These are phyloP conservation scores for Adansonia madagascariensis DNA, from an alignment of 441 rosid species.

Conservation along the genomic window DNA sequence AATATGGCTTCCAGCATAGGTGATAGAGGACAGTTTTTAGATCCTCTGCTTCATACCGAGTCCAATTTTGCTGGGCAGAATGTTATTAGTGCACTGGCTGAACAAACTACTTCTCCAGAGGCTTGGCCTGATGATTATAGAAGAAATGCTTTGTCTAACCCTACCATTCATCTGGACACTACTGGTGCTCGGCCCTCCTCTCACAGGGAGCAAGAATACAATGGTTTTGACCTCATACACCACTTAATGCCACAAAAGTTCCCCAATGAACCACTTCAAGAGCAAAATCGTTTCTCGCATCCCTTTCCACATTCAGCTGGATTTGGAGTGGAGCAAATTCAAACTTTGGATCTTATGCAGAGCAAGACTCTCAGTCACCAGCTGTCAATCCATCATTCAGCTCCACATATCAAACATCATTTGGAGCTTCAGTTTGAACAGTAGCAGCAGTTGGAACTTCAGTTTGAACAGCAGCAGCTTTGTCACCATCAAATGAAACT, in stretches of 20 bases:
- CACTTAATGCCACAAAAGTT: conserved; percentile 47
- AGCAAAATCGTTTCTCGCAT: conserved; percentile 34
- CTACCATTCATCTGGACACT: conserved; percentile 51
- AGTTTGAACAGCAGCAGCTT: conserved; percentile 45
- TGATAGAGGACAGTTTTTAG: conserved; percentile 24
- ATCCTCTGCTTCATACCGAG: conserved; percentile 35
- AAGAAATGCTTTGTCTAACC: conserved; percentile 50
- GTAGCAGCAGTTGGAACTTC: conserved; percentile 66
- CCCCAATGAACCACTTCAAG: conserved; percentile 44
- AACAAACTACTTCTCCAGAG: conserved; percentile 50
- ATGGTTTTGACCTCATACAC: conserved; percentile 56
- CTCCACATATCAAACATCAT: conserved; percentile 51
- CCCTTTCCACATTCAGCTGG: conserved; percentile 23
- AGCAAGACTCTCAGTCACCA: conserved; percentile 20
- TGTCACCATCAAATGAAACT: conserved; percentile 33
- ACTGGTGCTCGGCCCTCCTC: conserved; percentile 53
- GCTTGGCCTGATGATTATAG: conserved; percentile 56
- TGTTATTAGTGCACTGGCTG: conserved; percentile 40
- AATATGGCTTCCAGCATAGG: conserved; percentile 40
- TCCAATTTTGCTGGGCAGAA: conserved; percentile 35
- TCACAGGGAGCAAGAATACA: conserved; percentile 57
- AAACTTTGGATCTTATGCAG: conserved; percentile 14
- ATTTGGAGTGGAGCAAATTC: conserved; percentile 22
- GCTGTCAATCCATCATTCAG: conserved; percentile 44
- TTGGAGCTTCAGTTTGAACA: conserved; percentile 58